Percentiles rank a stretch among this genome's conserved stretches.
These are phyloP conservation scores for Epithemia pelagica DNA, from an alignment of 108 stramenopile genomes.

Conservation along the genomic window DNA sequence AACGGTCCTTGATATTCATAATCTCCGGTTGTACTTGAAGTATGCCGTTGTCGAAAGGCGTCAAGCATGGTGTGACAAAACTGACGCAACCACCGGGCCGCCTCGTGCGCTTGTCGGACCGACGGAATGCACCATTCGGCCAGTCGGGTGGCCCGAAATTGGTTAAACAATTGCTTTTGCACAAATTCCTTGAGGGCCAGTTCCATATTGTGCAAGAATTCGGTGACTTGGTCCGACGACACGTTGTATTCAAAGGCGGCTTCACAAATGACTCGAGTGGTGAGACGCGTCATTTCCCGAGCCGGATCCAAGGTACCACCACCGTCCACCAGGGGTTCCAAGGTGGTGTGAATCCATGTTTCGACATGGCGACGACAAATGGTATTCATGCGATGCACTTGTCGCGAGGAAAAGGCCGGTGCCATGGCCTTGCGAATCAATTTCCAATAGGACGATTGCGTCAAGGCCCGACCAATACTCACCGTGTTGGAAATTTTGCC, in stretches of 20 bases:
- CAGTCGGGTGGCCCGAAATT: background rate
- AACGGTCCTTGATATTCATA: background rate
- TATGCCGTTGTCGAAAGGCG: background rate
- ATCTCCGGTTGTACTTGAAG: background rate
- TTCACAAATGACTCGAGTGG: slow-evolving; percentile 22
- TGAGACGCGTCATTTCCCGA: slow-evolving; percentile 19
- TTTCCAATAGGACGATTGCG: background rate
- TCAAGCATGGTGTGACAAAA: slow-evolving; percentile 7
- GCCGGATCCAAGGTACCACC: slow-evolving; percentile 14
- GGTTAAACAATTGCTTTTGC: too few species aligned
- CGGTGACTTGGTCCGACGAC: slow-evolving; percentile 2
- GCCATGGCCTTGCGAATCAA: background rate
- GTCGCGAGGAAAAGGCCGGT: slow-evolving; percentile 8
- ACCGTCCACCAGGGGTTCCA: background rate
- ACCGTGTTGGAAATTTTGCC: background rate
- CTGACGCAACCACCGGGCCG: background rate
- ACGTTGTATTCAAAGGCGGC: slow-evolving; percentile 28
- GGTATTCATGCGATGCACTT: slow-evolving; percentile 18
- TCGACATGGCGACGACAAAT: slow-evolving; percentile 1
- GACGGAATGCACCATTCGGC: slow-evolving; percentile 8
- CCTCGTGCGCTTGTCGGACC: background rate
- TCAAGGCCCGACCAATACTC: background rate
- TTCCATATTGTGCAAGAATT: background rate
- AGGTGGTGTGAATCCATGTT: slow-evolving; percentile 10
- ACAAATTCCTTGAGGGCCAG: slow-evolving; percentile 7